Evolutionary conservation across 495 filamentous ascomycete genomes (phyloP).

Genomic region (Penicillium bovifimosum): DNA sequence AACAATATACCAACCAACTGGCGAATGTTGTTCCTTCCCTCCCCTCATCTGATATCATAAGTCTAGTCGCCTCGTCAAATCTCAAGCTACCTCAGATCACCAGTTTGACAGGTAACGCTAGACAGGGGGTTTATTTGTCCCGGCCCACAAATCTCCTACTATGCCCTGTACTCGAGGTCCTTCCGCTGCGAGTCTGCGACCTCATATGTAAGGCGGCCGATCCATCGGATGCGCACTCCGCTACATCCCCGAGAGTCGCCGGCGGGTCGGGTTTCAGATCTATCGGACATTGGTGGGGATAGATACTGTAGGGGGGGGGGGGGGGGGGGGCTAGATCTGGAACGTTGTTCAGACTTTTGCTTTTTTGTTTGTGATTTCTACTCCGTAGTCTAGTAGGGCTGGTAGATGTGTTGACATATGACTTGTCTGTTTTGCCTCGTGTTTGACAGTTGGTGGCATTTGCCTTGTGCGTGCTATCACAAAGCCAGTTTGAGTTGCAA

Average conservation of each 20-base stretch:
- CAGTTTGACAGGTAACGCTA: constrained; percentile 5
- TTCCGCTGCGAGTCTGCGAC: not conserved
- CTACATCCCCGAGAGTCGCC: constrained; percentile 7
- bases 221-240: constrained; percentile 1
- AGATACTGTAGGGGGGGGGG: not conserved
- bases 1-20: not conserved
- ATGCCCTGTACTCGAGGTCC: not conserved
- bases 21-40: no score
- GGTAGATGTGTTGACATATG: not conserved
- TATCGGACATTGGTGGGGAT: constrained; percentile 10
- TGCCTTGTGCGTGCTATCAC: not conserved
- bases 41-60: constrained; percentile 1
- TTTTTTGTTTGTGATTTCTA: not conserved
- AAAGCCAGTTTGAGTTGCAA: not conserved
- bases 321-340: constrained; percentile 1
- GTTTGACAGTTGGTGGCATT: not conserved
- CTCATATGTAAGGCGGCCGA: constrained; percentile 13
- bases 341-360: not conserved
- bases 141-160: not conserved
- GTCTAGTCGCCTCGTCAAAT: not conserved
- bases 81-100: not conserved
- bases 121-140: constrained; percentile 2
- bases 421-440: not conserved
- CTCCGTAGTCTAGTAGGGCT: not conserved
- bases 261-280: constrained; percentile 15